These are phyloP conservation scores for Cladosporium colombiae DNA, from an alignment of 2,329 filamentous ascomycete species.

Conservation along the genomic window DNA sequence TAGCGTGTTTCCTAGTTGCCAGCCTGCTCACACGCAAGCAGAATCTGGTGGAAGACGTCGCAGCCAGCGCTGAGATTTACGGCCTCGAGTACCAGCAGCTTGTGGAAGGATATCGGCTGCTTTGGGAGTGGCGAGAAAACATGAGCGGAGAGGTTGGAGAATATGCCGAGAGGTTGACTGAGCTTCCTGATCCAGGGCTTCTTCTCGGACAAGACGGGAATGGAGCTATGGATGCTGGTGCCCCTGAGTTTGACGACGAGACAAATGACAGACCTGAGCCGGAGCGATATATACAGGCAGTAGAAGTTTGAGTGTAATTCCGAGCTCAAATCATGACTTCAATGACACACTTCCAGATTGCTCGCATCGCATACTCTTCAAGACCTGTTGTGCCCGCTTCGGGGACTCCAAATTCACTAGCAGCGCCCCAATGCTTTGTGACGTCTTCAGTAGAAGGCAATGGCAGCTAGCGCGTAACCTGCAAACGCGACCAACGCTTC, in stretches of 20 bases:
- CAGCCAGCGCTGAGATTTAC: conserved; percentile 5
- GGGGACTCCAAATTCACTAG: neutral
- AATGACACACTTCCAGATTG: neutral
- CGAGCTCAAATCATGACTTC: neutral
- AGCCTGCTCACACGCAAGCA: conserved; percentile 19
- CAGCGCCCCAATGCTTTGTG: neutral
- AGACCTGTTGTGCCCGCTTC: neutral
- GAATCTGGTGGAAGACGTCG: conserved; percentile 18
- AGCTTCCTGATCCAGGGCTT: conserved; percentile 5
- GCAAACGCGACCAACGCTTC: neutral
- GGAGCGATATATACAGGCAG: neutral
- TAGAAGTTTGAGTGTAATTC: neutral
- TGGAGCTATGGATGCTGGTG: neutral
- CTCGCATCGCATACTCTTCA: neutral
- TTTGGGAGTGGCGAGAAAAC: conserved; percentile 13
- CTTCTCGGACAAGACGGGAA: neutral
- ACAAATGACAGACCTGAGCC: conserved; percentile 13
- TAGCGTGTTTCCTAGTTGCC: conserved; percentile 19
- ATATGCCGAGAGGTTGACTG: neutral
- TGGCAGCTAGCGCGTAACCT: neutral
- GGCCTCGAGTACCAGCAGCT: conserved; percentile 3
- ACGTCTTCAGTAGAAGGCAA: neutral
- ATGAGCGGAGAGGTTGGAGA: neutral
- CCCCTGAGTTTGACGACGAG: neutral
- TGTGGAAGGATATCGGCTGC: neutral